These are phyloP conservation scores for Leccinum subrobustum DNA, from an alignment of 1,284 basidiomycete genomes.

Conservation along the genomic window DNA sequence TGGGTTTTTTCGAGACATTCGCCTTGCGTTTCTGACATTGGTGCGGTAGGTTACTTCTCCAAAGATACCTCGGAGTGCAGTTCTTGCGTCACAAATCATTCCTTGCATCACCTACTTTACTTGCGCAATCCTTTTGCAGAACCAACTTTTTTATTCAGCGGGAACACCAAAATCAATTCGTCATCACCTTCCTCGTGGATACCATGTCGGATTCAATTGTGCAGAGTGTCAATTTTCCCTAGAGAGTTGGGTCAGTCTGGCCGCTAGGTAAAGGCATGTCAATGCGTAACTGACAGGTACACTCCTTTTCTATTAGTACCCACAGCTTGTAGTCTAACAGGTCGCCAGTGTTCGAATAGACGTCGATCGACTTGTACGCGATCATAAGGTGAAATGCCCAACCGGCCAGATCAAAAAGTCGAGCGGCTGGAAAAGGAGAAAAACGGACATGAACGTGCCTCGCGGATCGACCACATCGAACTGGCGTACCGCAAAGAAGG, in stretches of 20 bases:
- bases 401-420: constrained; percentile 31
- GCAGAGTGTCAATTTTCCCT: constrained; percentile 99
- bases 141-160: constrained; percentile 92
- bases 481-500: no score
- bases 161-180: constrained; percentile 89
- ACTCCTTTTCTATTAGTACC: background rate
- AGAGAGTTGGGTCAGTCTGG: constrained; percentile 92
- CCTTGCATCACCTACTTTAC: constrained; percentile 84
- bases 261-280: constrained; percentile 76
- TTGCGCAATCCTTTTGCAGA: constrained; percentile 78
- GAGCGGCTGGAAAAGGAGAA: no score
- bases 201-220: constrained; percentile 96
- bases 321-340: constrained; percentile 3
- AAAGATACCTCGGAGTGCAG: constrained; percentile 81
- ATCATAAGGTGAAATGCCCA: no score
- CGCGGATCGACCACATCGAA: no score
- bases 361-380: constrained; percentile 77
- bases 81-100: constrained; percentile 98
- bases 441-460: no score
- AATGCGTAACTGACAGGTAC: constrained; percentile 83
- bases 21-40: constrained; percentile 1
- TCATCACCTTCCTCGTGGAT: constrained; percentile 94
- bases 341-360: constrained; percentile 83
- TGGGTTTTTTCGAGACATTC: constrained; percentile 33
- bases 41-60: constrained; percentile 74